Conservation (phyloP, 192 early-diverging fungal genomes). For the Funneliformis geosporum region DNA sequence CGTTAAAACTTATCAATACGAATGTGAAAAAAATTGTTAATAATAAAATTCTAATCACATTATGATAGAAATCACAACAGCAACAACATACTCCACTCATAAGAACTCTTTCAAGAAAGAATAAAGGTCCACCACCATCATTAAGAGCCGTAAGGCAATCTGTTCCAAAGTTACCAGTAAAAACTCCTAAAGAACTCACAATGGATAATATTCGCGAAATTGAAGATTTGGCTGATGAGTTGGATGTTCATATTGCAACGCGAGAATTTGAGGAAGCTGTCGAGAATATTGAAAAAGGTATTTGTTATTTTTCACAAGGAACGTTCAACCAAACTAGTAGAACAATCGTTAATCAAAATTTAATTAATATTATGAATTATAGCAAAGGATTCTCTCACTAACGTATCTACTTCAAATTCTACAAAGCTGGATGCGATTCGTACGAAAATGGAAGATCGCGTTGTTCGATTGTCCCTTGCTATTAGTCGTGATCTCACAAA, state of each 20-base stretch:
- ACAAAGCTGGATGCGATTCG: constrained; percentile 44
- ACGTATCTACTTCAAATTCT: constrained; percentile 34
- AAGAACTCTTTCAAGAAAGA: constrained; percentile 10
- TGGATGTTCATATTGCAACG: constrained; percentile 92
- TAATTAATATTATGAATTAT: background rate
- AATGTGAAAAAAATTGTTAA: background rate
- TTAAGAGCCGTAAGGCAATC: background rate
- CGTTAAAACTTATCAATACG: background rate
- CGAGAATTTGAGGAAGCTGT: constrained; percentile 89
- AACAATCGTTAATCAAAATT: background rate
- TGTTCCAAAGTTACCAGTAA: background rate
- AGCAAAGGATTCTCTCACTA: constrained; percentile 41
- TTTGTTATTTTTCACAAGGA: background rate
- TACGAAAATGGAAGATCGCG: constrained; percentile 48
- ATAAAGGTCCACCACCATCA: background rate
- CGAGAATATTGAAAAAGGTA: constrained; percentile 65
- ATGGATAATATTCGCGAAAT: constrained; percentile 58
- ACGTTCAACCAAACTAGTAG: background rate
- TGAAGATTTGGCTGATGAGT: constrained; percentile 77
- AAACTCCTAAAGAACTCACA: constrained; percentile 32
- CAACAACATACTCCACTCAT: constrained; percentile 24
- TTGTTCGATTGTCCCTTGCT: constrained; percentile 41
- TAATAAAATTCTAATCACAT: background rate
- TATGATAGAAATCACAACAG: constrained; percentile 11
- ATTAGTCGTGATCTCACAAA: constrained; percentile 74